Evolutionary conservation across 192 early-diverging fungal genomes (phyloP), one percentile per base, ranked within the genome.

Genomic region (Glomus cerebriforme): DNA sequence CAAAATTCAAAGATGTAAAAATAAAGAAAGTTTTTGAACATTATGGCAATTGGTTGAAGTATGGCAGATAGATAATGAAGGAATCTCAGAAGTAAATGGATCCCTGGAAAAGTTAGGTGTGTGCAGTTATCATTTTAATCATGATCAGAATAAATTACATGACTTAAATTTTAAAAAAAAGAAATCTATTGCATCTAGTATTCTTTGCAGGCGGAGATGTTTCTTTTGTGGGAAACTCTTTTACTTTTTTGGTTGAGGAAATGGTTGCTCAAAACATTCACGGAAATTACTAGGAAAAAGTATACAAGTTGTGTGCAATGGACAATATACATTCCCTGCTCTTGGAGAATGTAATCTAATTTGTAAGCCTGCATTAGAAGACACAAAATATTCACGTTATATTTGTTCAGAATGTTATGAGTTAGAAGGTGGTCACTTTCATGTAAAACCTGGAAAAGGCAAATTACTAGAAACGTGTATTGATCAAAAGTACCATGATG

Each of bases 371-470:
- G 1, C 6, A 19, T 43, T 19, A 8, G 0, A 39, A n/a, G 54
- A 73, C 29, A 29, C 12, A 3, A 15, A 73, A 34, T 13, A 1
- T 58, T 6, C 49, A 73, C 0, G 32, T 0, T 58, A 29, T 73
- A 32, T 73, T 73, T 73, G 71, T 54, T 27, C 24, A 24, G 49
- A 43, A 45, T 71, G 69, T 45, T 71, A 43, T 24, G 1, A 72
- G 22, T 26, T 24, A 47, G 12, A 72, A 37, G 35, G 43, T 1
- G 0, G 43, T 0, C 69, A 72, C 45, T 37, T 72, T 22, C 12
- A 72, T 15, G 22, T 10, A n/a, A n/a, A 22, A 24, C 69, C 15
- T 49, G 69, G 43, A 12, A 19, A 15, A 45, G 31, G 69, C 2
- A 72, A 49, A 72, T 10, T 37, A 34, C 9, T 0, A 27, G 0